phyloP scores from a whole-genome alignment of 805 yeast genomes.

The Wickerhamiella shivajii region DNA sequence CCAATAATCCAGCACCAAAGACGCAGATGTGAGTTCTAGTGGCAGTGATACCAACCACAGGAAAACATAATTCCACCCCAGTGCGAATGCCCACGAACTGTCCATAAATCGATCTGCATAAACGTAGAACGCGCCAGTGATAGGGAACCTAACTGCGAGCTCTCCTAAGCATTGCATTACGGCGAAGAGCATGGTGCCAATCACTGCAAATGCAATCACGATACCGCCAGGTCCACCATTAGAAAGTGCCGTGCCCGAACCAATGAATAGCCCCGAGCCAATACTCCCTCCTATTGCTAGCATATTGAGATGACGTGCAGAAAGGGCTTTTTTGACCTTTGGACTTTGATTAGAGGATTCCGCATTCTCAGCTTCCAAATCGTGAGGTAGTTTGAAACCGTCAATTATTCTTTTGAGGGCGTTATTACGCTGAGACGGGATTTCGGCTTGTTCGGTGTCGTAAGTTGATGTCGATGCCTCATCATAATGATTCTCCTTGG shows the following conservation, averaged over 20 bases:
- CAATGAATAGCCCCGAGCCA: conserved; percentile 49
- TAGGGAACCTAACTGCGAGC: conserved; percentile 47
- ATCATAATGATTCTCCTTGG: too few relatives aligned
- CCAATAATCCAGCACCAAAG: conserved; percentile 39
- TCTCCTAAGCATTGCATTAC: conserved; percentile 48
- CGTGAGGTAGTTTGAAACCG: too few relatives aligned
- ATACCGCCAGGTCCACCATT: conserved; percentile 39
- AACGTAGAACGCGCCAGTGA: conserved; percentile 40
- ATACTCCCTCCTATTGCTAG: conserved; percentile 66
- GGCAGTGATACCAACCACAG: conserved; percentile 46
- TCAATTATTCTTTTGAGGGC: too few relatives aligned
- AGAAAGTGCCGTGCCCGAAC: conserved; percentile 32
- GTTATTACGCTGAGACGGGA: too few relatives aligned
- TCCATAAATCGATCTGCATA: conserved; percentile 44
- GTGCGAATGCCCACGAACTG: conserved; percentile 46
- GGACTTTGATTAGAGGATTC: too few relatives aligned
- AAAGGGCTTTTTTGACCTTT: conserved; percentile 25
- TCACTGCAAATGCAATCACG: conserved; percentile 30
- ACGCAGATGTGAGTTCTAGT: conserved; percentile 42
- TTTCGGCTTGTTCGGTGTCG: too few relatives aligned
- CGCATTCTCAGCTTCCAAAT: too few relatives aligned
- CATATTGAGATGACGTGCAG: conserved; percentile 30
- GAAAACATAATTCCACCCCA: conserved; percentile 49
- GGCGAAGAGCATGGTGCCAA: conserved; percentile 41
- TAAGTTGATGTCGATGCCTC: too few relatives aligned